These are phyloP conservation scores for Narthecium ossifragum DNA, from an alignment of 106 monocot genomes.

Conservation along the genomic window DNA sequence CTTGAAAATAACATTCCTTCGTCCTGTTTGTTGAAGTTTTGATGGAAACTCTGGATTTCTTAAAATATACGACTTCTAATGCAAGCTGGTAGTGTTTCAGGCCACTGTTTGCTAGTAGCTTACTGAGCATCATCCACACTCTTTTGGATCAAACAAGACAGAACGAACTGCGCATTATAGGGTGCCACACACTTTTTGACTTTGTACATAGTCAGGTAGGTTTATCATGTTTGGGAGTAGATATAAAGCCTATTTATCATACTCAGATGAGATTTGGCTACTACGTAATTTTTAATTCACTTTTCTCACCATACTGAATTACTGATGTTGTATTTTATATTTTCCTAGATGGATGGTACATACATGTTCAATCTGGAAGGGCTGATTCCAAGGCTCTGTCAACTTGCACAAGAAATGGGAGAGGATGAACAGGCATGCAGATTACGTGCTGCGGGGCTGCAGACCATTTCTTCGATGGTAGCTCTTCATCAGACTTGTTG, in stretches of 20 bases:
- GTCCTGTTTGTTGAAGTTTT: too few relatives aligned
- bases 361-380: constrained; percentile 94
- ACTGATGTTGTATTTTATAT: too few relatives aligned
- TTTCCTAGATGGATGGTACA: constrained; percentile 61
- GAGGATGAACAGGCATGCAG: constrained; percentile 36
- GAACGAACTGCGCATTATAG: constrained; percentile 68
- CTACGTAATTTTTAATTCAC: too few relatives aligned
- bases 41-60: too few relatives aligned
- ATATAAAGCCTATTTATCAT: too few relatives aligned
- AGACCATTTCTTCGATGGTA: constrained; percentile 88
- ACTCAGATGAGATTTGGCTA: too few relatives aligned
- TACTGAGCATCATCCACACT: constrained; percentile 61
- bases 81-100: constrained; percentile 30
- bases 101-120: constrained; percentile 89
- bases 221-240: constrained; percentile 7
- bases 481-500: neutral
- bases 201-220: constrained; percentile 79
- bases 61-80: too few relatives aligned
- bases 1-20: too few relatives aligned
- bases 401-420: constrained; percentile 70
- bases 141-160: constrained; percentile 85
- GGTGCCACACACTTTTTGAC: constrained; percentile 79
- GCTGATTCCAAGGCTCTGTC: constrained; percentile 74
- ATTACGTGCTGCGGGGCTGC: constrained; percentile 70
- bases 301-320: too few relatives aligned